Conservation (phyloP, 345 rosid species). For the Lepidium aucheri region DNA sequence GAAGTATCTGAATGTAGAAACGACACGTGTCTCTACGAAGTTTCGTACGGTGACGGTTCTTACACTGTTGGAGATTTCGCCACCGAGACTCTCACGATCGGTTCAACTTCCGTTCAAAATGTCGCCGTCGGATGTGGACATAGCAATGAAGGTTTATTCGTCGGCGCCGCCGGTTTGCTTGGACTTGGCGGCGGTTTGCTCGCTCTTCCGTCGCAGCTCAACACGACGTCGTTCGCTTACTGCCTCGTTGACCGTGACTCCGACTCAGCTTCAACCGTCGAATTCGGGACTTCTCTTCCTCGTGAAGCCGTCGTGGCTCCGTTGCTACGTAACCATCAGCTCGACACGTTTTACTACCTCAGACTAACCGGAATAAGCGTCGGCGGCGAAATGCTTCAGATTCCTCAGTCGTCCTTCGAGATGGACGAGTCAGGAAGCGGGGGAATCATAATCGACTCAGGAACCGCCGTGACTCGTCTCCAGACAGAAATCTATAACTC, state of each 20-base stretch:
- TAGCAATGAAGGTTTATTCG: conserved; percentile 65
- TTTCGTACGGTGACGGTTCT: conserved; percentile 89
- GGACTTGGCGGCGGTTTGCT: conserved; percentile 88
- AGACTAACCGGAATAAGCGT: conserved; percentile 66
- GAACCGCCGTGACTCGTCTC: conserved; percentile 81
- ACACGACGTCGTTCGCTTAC: conserved; percentile 56
- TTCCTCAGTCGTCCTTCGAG: conserved; percentile 46
- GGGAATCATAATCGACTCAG: conserved; percentile 83
- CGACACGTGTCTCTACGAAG: conserved; percentile 68
- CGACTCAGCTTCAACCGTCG: conserved; percentile 66
- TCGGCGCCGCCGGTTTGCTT: conserved; percentile 81
- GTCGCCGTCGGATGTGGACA: conserved; percentile 89
- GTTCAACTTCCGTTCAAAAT: conserved; percentile 43
- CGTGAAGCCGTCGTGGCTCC: conserved; percentile 53
- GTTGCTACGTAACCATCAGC: conserved; percentile 51
- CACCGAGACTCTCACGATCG: conserved; percentile 66
- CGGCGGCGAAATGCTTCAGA: conserved; percentile 48
- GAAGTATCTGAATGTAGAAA: conserved; percentile 63
- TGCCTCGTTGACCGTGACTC: conserved; percentile 95
- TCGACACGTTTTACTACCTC: conserved; percentile 71
- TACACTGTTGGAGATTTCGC: conserved; percentile 77
- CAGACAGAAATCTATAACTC: conserved; percentile 43
- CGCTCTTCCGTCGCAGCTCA: conserved; percentile 70
- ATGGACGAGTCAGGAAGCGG: conserved; percentile 66
- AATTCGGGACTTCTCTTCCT: conserved; percentile 36